phyloP scores from a whole-genome alignment of 345 rosid species.

The Nasturtium officinale region DNA sequence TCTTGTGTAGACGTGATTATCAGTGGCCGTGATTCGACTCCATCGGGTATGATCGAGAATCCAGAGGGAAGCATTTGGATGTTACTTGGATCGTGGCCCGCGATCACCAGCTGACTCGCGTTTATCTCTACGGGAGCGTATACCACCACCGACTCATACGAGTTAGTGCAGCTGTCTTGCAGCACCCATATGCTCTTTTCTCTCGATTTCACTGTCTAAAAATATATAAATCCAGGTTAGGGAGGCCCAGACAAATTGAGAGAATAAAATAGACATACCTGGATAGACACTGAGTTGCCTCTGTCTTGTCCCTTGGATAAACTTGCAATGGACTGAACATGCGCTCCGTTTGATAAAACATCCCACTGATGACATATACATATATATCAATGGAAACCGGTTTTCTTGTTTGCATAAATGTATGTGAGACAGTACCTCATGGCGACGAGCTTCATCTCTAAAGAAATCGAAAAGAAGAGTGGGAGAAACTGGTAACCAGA shows the following conservation, averaged over 20 bases:
- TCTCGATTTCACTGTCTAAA: slow-evolving; percentile 74
- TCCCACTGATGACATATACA: slow-evolving; percentile 70
- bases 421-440: slow-evolving; percentile 57
- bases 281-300: slow-evolving; percentile 88
- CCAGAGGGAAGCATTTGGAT: slow-evolving; percentile 84
- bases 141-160: slow-evolving; percentile 82
- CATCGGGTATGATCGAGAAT: slow-evolving; percentile 90
- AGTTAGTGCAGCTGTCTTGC: slow-evolving; percentile 85
- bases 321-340: slow-evolving; percentile 73
- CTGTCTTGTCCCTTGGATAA: slow-evolving; percentile 91
- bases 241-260: neutral
- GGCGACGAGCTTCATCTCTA: slow-evolving; percentile 77
- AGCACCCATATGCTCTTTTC: slow-evolving; percentile 77
- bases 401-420: neutral
- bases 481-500: slow-evolving; percentile 81
- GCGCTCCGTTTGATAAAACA: slow-evolving; percentile 67
- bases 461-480: slow-evolving; percentile 77
- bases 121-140: slow-evolving; percentile 81
- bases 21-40: slow-evolving; percentile 80
- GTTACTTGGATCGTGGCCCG: slow-evolving; percentile 91
- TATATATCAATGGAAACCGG: neutral
- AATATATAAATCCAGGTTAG: slow-evolving; percentile 5
- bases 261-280: slow-evolving; percentile 43
- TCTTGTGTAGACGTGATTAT: slow-evolving; percentile 84
- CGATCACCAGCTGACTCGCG: slow-evolving; percentile 77